Conservation (phyloP, 75 land plant genomes). For the Cryptomeria japonica region DNA sequence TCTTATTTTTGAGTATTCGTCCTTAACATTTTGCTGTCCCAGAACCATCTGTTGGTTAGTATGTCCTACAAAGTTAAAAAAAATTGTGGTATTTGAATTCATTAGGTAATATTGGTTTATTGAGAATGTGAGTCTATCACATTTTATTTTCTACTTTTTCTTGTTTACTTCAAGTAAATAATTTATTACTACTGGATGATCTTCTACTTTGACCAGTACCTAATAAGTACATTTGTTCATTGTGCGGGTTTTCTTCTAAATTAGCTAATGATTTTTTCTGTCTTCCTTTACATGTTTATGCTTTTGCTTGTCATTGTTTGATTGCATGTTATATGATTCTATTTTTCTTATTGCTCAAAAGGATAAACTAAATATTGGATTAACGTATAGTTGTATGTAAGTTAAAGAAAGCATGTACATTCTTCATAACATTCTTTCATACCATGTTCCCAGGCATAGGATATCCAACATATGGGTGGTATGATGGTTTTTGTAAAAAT, state of each 20-base stretch:
- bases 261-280: not conserved
- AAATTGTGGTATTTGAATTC: not conserved
- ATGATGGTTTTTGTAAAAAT: not conserved
- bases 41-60: no score
- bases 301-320: not conserved
- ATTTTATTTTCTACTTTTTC: not conserved
- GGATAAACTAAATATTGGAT: not conserved
- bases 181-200: not conserved
- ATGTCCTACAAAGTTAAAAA: no score
- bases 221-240: not conserved
- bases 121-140: no score
- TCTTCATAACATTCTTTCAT: not conserved
- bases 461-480: not conserved
- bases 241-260: not conserved
- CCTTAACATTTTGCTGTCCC: not conserved
- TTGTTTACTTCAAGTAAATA: not conserved
- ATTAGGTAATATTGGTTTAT: not conserved
- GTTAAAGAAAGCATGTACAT: not conserved
- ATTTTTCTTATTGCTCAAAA: not conserved
- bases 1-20: not conserved
- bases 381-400: not conserved
- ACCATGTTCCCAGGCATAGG: not conserved
- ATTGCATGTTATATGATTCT: not conserved
- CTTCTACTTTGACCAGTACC: not conserved
- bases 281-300: not conserved